Percentiles rank a stretch among this genome's conserved stretches.
phyloP scores from a whole-genome alignment of 2,329 filamentous ascomycete species.

The Cylindrodendrum hubeiense region DNA sequence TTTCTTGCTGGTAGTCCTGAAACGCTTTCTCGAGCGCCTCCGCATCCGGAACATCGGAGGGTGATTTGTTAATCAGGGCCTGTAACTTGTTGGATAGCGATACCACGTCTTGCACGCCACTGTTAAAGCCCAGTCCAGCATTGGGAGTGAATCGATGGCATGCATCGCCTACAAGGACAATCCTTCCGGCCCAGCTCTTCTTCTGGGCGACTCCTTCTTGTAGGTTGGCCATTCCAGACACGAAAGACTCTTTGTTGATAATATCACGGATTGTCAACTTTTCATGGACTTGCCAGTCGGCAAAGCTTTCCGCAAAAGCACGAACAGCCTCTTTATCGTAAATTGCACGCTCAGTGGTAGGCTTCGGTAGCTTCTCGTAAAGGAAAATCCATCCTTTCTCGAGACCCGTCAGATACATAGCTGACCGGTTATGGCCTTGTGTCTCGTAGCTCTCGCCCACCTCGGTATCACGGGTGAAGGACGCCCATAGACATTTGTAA shows the following conservation, averaged over 20 bases:
- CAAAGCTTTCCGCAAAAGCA: too few species aligned
- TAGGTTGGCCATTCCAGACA: constrained; percentile 43
- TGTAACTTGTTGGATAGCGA: too few species aligned
- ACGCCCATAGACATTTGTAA: constrained; percentile 40
- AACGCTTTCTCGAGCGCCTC: too few species aligned
- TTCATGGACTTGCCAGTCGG: too few species aligned
- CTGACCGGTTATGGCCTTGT: constrained; percentile 39
- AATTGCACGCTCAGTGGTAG: neutral
- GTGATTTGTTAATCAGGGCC: too few species aligned
- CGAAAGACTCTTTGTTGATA: neutral
- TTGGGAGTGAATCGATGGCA: constrained; percentile 51
- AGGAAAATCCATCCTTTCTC: constrained; percentile 49
- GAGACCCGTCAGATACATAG: constrained; percentile 46
- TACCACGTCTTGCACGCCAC: constrained; percentile 20
- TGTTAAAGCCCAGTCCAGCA: constrained; percentile 47
- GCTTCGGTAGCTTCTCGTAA: constrained; percentile 45
- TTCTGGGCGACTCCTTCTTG: constrained; percentile 48
- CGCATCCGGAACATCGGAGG: too few species aligned
- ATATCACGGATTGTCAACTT: too few species aligned
- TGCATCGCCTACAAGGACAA: constrained; percentile 50
- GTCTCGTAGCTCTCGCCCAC: constrained; percentile 46
- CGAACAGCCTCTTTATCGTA: constrained; percentile 16
- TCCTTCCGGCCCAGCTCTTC: constrained; percentile 43
- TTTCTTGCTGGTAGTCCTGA: too few species aligned
- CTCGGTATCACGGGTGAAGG: constrained; percentile 23